Evolutionary conservation across 495 filamentous ascomycete species (phyloP), one percentile per base, ranked within the genome.

Genomic region (Neurospora sp.): DNA sequence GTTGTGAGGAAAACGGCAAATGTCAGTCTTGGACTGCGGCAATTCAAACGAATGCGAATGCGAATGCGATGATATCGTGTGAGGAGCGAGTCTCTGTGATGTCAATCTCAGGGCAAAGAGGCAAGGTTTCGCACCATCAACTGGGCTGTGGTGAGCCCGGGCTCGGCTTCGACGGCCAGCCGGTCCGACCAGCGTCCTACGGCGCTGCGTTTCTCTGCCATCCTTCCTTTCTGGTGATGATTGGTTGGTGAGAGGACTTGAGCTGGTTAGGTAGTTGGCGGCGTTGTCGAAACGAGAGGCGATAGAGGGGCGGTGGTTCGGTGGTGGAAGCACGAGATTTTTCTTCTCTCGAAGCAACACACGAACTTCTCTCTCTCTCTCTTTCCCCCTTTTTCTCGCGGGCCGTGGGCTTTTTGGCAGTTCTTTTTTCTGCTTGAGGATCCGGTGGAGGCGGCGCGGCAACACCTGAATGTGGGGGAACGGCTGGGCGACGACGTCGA

Each of bases 71-170:
- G 38, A 72, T 39, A 39, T 39, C 9, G 35, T 39, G 38, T 41
- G 59, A 42, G 38, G 45, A 44, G 31, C 14, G 68, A 37, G 27
- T 31, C 12, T 65, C 27, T 65, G 14, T 35, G 27, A 35, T 16
- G 53, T 65, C 27, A 35, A 35, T 65, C 27, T 65, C 27, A 35
- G 53, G 53, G 53, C 27, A 65, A 59, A 70, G 31, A 59, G 35
- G 61, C 35, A 45, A 74, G 65, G 37, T 69, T 76, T 73, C 81
- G 76, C 81, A 86, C 84, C 83, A 98, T 95, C 78, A 97, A 83
- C 84, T 98, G 92, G 39, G 92, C 87, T 75, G 89, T 93, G 53
- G 89, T 92, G 77, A 98, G 85, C 38, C 93, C 94, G 5, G 91
- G 89, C 83, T 96, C 94, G 74, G 85, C 81, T 47, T 89, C 83